These are phyloP conservation scores for Dentipellis fragilis DNA, from an alignment of 768 basidiomycete genomes.

Conservation along the genomic window DNA sequence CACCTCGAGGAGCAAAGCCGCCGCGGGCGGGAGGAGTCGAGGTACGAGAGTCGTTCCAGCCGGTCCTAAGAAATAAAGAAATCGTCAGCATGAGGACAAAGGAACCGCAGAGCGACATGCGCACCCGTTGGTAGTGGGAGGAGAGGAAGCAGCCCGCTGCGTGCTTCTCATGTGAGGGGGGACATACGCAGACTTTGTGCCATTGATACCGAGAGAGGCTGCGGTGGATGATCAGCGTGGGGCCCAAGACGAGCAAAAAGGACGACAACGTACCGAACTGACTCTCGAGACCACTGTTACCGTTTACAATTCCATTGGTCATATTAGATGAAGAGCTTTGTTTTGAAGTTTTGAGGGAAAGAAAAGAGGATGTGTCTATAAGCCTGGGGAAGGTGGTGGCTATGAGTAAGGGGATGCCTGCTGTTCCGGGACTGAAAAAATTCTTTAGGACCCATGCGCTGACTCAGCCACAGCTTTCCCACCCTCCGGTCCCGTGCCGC, in stretches of 20 bases:
- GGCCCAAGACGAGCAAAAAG: constrained; percentile 3
- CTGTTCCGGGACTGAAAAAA: constrained; percentile 5
- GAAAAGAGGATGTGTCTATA: constrained; percentile 22
- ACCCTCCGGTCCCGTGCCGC: not conserved
- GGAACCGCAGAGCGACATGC: constrained; percentile 13
- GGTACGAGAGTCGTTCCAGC: constrained; percentile 67
- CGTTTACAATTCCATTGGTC: constrained; percentile 89
- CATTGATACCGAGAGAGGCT: constrained; percentile 71
- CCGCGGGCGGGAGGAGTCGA: constrained; percentile 46
- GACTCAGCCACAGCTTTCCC: constrained; percentile 8
- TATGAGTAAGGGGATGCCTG: constrained; percentile 19
- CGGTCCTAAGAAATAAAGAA: constrained; percentile 36
- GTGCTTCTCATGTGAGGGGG: constrained; percentile 79
- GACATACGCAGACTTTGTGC: constrained; percentile 71
- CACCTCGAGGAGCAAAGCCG: constrained; percentile 31
- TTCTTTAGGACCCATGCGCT: constrained; percentile 7
- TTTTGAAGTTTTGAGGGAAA: constrained; percentile 13
- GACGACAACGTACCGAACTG: constrained; percentile 49
- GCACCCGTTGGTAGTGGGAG: constrained; percentile 41
- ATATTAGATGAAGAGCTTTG: constrained; percentile 42
- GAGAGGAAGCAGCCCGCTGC: constrained; percentile 73
- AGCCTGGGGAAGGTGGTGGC: constrained; percentile 25
- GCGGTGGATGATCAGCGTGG: constrained; percentile 7
- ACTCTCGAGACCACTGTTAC: constrained; percentile 58
- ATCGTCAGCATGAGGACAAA: constrained; percentile 8